A percentile compares a stretch with the other conserved stretches of the same genome.
phyloP scores from a whole-genome alignment of 768 basidiomycete genomes.

The Suillus brevipes region DNA sequence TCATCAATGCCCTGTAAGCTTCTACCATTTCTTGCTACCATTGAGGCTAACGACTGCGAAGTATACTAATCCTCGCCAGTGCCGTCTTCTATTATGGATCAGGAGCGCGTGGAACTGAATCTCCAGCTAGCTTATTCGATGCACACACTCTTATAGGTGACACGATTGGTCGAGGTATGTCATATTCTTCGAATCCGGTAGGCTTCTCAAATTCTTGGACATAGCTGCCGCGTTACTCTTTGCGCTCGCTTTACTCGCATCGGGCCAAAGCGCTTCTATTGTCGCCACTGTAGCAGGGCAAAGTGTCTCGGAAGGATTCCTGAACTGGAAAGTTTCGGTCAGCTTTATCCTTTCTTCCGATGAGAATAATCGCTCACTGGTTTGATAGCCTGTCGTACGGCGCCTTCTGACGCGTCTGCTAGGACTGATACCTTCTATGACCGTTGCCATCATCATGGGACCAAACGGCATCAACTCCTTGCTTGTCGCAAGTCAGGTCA shows the following conservation, averaged over 20 bases:
- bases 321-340: slow-evolving; percentile 83
- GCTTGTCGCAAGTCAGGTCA: slow-evolving; percentile 85
- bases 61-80: slow-evolving; percentile 79
- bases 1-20: slow-evolving; percentile 81
- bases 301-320: slow-evolving; percentile 86
- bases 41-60: slow-evolving; percentile 25
- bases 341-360: slow-evolving; percentile 16
- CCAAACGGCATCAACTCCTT: slow-evolving; percentile 68
- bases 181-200: not conserved
- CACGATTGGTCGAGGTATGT: slow-evolving; percentile 65
- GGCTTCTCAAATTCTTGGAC: slow-evolving; percentile 8
- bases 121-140: slow-evolving; percentile 78
- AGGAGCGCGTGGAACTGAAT: slow-evolving; percentile 38
- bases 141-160: slow-evolving; percentile 74
- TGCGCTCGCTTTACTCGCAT: slow-evolving; percentile 79
- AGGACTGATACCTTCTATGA: slow-evolving; percentile 79
- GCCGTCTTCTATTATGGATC: slow-evolving; percentile 74
- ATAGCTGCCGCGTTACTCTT: slow-evolving; percentile 83
- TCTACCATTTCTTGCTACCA: not conserved
- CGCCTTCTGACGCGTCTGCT: slow-evolving; percentile 82
- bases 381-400: slow-evolving; percentile 62
- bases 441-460: slow-evolving; percentile 74
- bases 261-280: slow-evolving; percentile 88
- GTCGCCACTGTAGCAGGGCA: slow-evolving; percentile 91
- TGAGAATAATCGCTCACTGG: slow-evolving; percentile 28